Conservation (phyloP, 2,329 filamentous ascomycete species). For the Stromatinia cepivora region DNA sequence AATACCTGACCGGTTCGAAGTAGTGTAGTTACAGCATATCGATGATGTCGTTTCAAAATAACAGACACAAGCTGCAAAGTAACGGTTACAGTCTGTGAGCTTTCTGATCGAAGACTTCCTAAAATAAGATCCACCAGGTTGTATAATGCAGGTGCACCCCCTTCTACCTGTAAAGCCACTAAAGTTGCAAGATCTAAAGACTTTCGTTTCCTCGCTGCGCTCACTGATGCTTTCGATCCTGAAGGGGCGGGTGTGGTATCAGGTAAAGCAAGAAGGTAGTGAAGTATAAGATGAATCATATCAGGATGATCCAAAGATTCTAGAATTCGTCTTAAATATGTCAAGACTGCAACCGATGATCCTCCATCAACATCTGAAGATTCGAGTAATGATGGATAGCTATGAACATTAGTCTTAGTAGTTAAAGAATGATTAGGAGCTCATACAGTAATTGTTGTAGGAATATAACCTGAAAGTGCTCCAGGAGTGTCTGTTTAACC, state of each 20-base stretch:
- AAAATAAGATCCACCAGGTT: conserved; percentile 90
- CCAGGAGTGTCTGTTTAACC: conserved; percentile 87
- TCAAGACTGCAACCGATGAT: conserved; percentile 92
- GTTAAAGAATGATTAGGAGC: neutral
- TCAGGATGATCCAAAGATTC: conserved; percentile 91
- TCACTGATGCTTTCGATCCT: conserved; percentile 53
- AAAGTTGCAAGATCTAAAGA: conserved; percentile 85
- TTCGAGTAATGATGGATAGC: conserved; percentile 92
- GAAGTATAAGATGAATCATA: conserved; percentile 89
- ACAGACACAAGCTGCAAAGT: conserved; percentile 85
- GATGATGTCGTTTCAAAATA: conserved; percentile 83
- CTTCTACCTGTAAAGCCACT: conserved; percentile 72
- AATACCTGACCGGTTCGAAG: conserved; percentile 64
- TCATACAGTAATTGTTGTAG: conserved; percentile 86
- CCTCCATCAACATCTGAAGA: conserved; percentile 97
- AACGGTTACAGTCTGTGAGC: conserved; percentile 84
- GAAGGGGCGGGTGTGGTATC: conserved; percentile 47
- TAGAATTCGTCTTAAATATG: conserved; percentile 86
- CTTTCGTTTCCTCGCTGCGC: conserved; percentile 76
- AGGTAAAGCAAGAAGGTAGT: conserved; percentile 84
- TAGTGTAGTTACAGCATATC: conserved; percentile 77
- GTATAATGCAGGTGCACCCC: conserved; percentile 80
- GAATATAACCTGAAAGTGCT: conserved; percentile 97
- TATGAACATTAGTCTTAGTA: conserved; percentile 43
- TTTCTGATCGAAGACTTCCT: conserved; percentile 79